Evolutionary conservation across 2,329 filamentous ascomycete species (phyloP).

Genomic region (Chaetomiaceae sp.): DNA sequence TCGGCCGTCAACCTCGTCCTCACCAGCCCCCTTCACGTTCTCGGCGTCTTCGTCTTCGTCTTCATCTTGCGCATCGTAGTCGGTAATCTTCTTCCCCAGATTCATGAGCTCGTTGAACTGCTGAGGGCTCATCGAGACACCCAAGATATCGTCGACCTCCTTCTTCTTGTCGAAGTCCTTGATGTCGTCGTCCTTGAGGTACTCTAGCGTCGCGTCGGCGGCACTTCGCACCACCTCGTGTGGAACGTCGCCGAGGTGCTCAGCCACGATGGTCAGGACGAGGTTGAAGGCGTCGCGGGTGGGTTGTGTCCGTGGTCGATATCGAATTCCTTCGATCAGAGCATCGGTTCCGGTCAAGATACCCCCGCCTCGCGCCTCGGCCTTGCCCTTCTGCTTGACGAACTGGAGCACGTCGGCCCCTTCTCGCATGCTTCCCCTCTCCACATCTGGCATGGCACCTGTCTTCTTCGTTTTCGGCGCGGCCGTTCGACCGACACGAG

Average conservation of each 20-base stretch:
- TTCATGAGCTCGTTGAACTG: constrained; percentile 97
- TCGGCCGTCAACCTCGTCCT: constrained; percentile 80
- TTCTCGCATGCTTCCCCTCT: constrained; percentile 70
- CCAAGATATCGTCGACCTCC: constrained; percentile 88
- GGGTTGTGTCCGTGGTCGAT: constrained; percentile 83
- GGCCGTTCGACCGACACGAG: constrained; percentile 69
- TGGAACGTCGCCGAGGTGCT: constrained; percentile 84
- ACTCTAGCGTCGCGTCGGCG: constrained; percentile 84
- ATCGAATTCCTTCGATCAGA: constrained; percentile 83
- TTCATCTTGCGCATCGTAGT: constrained; percentile 94
- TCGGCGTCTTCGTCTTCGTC: constrained; percentile 89
- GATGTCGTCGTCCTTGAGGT: constrained; percentile 87
- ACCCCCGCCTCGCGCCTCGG: constrained; percentile 66
- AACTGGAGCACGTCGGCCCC: constrained; percentile 77
- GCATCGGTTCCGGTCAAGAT: constrained; percentile 80
- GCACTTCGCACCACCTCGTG: constrained; percentile 89
- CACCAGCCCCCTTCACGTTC: constrained; percentile 57
- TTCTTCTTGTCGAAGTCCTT: constrained; percentile 99
- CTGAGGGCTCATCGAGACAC: constrained; percentile 73
- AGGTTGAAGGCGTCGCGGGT: constrained; percentile 92
- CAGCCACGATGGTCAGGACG: constrained; percentile 84
- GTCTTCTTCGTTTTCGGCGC: constrained; percentile 77
- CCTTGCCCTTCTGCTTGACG: constrained; percentile 82
- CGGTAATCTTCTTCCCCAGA: constrained; percentile 95
- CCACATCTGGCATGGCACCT: constrained; percentile 59